These are phyloP conservation scores for Anthracocystis panici-leucophaei DNA, from an alignment of 1,284 basidiomycete genomes.

Conservation along the genomic window DNA sequence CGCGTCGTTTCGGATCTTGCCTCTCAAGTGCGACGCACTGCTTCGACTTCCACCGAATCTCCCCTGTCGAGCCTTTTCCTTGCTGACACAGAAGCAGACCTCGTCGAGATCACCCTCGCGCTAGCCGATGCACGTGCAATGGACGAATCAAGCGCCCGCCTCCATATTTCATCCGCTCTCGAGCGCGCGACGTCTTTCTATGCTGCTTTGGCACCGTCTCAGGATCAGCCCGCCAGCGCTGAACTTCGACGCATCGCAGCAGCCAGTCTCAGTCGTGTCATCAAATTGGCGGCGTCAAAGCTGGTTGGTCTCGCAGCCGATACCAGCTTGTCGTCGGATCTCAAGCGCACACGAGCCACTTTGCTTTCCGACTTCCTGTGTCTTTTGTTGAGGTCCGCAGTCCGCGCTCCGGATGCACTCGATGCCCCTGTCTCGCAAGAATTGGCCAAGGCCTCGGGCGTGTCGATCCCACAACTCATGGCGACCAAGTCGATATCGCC, in stretches of 20 bases:
- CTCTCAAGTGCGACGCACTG: slow-evolving; percentile 34
- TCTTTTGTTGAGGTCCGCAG: slow-evolving; percentile 20
- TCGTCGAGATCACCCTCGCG: slow-evolving; percentile 14
- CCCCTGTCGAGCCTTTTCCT: slow-evolving; percentile 17
- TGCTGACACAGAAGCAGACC: slow-evolving; percentile 15
- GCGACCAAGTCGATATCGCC: slow-evolving; percentile 24
- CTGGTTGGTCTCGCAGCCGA: slow-evolving; percentile 14
- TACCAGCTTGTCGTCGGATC: neutral
- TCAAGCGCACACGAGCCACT: slow-evolving; percentile 19
- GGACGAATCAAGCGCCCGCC: neutral
- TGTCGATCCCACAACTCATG: slow-evolving; percentile 33
- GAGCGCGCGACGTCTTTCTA: slow-evolving; percentile 35
- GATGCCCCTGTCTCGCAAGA: slow-evolving; percentile 12
- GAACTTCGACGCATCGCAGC: slow-evolving; percentile 19
- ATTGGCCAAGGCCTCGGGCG: slow-evolving; percentile 18
- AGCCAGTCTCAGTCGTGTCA: slow-evolving; percentile 14
- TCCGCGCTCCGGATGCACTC: slow-evolving; percentile 25
- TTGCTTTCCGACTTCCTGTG: slow-evolving; percentile 37
- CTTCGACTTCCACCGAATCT: slow-evolving; percentile 12
- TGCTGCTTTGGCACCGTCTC: slow-evolving; percentile 29
- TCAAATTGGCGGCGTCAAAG: slow-evolving; percentile 15
- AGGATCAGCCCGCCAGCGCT: slow-evolving; percentile 12
- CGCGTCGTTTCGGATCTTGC: slow-evolving; percentile 73
- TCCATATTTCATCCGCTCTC: slow-evolving; percentile 7
- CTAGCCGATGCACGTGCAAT: slow-evolving; percentile 9